A percentile compares a stretch with the other conserved stretches of the same genome.
Evolutionary conservation across 495 filamentous ascomycete genomes (phyloP).

Genomic region (Penicillium flavigenum): DNA sequence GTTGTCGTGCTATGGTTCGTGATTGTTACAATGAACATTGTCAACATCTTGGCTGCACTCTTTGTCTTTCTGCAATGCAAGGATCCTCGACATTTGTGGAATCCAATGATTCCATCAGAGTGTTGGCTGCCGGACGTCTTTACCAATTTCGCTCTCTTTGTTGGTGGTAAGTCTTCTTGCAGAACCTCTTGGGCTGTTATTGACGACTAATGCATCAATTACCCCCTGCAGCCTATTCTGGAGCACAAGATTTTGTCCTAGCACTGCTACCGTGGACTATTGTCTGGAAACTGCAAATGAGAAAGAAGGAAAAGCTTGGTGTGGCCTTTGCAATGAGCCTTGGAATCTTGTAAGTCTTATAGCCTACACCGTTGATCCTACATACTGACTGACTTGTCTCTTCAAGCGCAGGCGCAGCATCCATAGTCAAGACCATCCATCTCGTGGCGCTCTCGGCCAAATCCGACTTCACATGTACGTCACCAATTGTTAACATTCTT

Average conservation of each 20-base stretch:
- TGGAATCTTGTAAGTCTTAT: conserved; percentile 22
- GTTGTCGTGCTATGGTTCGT: conserved; percentile 20
- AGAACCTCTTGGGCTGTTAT: not conserved
- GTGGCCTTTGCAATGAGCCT: conserved; percentile 26
- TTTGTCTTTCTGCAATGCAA: conserved; percentile 24
- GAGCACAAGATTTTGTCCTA: conserved; percentile 22
- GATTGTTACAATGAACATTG: conserved; percentile 25
- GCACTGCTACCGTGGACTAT: conserved; percentile 24
- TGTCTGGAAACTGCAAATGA: conserved; percentile 28
- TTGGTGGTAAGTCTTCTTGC: conserved; percentile 14
- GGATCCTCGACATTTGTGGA: conserved; percentile 24
- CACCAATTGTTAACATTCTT: not conserved
- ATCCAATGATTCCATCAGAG: conserved; percentile 21
- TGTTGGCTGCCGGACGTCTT: conserved; percentile 24
- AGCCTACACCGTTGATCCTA: not conserved
- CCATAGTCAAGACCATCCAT: conserved; percentile 23
- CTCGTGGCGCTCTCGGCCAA: conserved; percentile 20
- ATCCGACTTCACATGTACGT: conserved; percentile 23
- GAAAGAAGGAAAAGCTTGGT: conserved; percentile 24
- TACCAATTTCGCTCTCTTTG: conserved; percentile 24
- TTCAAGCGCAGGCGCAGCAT: conserved; percentile 18
- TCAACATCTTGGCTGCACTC: conserved; percentile 21
- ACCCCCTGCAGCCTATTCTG: conserved; percentile 21
- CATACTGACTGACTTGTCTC: not conserved
- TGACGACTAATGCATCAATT: not conserved